These are phyloP conservation scores for Phytophthora fragariae DNA, from an alignment of 352 stramenopile species.

Conservation along the genomic window DNA sequence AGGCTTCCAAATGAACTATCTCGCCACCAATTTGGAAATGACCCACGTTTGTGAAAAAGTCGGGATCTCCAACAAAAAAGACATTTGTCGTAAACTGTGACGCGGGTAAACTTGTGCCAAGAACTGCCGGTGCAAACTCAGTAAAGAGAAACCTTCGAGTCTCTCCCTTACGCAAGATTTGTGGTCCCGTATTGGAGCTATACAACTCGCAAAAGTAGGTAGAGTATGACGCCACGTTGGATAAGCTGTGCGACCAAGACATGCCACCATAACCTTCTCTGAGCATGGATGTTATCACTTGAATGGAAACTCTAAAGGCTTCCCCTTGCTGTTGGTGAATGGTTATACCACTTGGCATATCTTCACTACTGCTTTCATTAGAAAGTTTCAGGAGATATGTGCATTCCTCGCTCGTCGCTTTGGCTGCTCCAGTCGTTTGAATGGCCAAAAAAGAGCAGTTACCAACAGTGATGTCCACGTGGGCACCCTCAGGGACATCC, in stretches of 20 bases:
- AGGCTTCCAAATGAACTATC: constrained; percentile 4
- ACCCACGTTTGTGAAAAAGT: constrained; percentile 3
- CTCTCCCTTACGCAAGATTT: constrained; percentile 20
- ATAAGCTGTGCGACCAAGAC: constrained; percentile 11
- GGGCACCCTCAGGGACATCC: neutral
- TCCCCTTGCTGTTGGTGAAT: constrained; percentile 10
- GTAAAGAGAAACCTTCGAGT: constrained; percentile 4
- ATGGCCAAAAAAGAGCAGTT: constrained; percentile 27
- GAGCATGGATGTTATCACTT: constrained; percentile 12
- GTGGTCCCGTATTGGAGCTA: neutral
- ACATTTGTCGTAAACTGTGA: constrained; percentile 13
- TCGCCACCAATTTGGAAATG: constrained; percentile 4
- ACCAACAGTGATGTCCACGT: constrained; percentile 16
- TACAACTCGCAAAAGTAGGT: constrained; percentile 26
- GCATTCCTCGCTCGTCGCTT: constrained; percentile 19
- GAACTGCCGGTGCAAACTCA: constrained; percentile 7
- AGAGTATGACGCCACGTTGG: constrained; percentile 12
- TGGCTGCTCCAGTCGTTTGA: constrained; percentile 4
- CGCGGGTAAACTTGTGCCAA: constrained; percentile 14
- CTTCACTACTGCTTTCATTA: neutral
- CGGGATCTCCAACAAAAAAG: constrained; percentile 16
- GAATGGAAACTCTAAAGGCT: neutral
- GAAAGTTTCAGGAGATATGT: constrained; percentile 23
- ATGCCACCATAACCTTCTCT: neutral
- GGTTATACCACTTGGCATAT: constrained; percentile 10